Base-by-base conservation (phyloP, 169 alveolate species). In the Hammondia hammondi region DNA sequence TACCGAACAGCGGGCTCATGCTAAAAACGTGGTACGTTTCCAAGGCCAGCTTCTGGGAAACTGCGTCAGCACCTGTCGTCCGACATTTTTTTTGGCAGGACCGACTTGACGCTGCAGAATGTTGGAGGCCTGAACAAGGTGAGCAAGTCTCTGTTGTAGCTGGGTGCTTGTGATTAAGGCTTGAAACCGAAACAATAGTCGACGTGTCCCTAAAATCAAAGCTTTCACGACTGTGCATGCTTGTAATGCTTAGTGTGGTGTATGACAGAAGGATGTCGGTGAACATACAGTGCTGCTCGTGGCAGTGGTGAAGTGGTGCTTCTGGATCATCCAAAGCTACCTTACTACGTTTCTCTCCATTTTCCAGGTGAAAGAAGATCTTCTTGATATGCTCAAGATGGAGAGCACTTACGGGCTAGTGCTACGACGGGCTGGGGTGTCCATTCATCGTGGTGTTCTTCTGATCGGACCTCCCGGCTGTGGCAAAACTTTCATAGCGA, bases 401-500 rank as follows among this genome's bases (percentile, higher is more conserved):
- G 91, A 73, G 52, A 91, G 82, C 72, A n/a, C 56, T 32, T 94
- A 56, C 85, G 88, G 91, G 12, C n/a, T 81, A 5, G 45, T 94
- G 85, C n/a, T 94, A 87, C 72, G 85, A 48, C 90, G 81, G 19
- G 48, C 94, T 17, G 94, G 94, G 52, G 77, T 90, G 24, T 61
- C 96, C 14, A 71, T 93, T 48, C 91, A 92, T 45, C 94, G 88
- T 32, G 96, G 96, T 7, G 81, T 92, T 72, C 71, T 95, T 29
- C 94, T 95, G 27, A 57, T 95, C 19, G 96, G 96, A 35, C 96
- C 96, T 27, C 95, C 96, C 27, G 99, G 99, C 12, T 99, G 99
- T 96, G 99, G 99, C 7, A 99, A 99, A 95, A 98, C 99, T 0
- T 97, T 97, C 70, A 92, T 99, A 56, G 99, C 99, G 46, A 94